Base-by-base conservation (phyloP, 306 rosid species). In the Fragaria nilgerrensis region DNA sequence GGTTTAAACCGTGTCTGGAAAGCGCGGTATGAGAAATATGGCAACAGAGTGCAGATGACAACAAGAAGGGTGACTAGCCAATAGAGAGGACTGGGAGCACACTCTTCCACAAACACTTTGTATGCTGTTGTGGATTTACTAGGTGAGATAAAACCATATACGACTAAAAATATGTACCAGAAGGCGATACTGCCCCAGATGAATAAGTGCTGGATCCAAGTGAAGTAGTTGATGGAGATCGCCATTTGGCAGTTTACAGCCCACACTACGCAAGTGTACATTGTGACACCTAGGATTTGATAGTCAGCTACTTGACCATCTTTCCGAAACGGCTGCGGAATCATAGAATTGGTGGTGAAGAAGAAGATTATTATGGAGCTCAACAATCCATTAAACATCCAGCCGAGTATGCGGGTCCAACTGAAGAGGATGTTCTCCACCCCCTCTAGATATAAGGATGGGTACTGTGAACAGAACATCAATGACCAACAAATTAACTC, bases 171-270 rank as follows among this genome's bases (percentile, higher is more conserved):
- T 37, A 87, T 69, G 66, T 93, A 91, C 98, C 98, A 93, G 44
- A 88, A 81, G 61, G 69, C 84, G 15, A 93, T 86, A 83, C 98
- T 91, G 5, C 98, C 91, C 98, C 98, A 93, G 79, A 93, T 86
- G 82, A 93, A 88, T 56, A 89, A 82, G 83, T 93, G 98, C 16
- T 93, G 98, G 74, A 93, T 91, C 98, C 97, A 91, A 52, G 97
- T 91, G 90, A 93, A 93, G 91, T 89, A 93, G 87, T 91, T 93
- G 23, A 93, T 81, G 63, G 96, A 88, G 55, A 93, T 85, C 34
- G 97, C 98, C 90, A 93, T 90, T 84, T 93, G 98, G 84, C 93
- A 88, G 79, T 93, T 93, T 69, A 91, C 98, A 5, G 88, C 85
- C 98, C 98, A 93, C 61, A 91, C 92, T 8, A 87, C 93, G 25